Base-by-base conservation (phyloP, 176 grass and related monocot species). In the Alopecurus myosuroides region DNA sequence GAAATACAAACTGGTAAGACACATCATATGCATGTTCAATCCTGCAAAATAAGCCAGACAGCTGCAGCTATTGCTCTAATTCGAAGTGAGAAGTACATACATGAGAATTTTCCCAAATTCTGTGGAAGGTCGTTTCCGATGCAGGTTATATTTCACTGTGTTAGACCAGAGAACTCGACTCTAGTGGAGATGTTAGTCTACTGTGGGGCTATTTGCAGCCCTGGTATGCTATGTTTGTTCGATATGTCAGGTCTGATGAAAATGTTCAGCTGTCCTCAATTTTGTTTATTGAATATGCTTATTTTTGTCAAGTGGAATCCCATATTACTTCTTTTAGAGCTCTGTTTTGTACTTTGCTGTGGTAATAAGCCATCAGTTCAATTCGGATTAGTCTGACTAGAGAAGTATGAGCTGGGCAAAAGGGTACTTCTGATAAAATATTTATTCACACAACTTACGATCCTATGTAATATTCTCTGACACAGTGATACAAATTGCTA, bases 281-380 rank as follows among this genome's bases (percentile, higher is more conserved):
- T 69, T 7, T 70, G 6, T 45, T 61, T 26, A 55, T 70, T 40
- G 30, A 84, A 31, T 34, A 51, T 71, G 55, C 63, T 58, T 26
- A 28, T 25, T 76, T 28, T 60, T 78, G 8, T 50, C 18, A 63
- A 78, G 64, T 48, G 65, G 41, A 42, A 52, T 77, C 41, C 23
- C 76, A 18, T 77, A 11, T 84, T 75, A 53, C 74, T 63, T 70
- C n/a, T 23, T 52, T 79, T 84, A 52, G 34, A 78, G 30, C 40
- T 60, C 0, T 51, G 35, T 45, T 70, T 11, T 29, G 22, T 60
- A 49, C 20, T 70, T 56, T 82, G 29, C 45, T 60, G 19, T 34
- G 25, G 65, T 8, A 28, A 62, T 36, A 55, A 51, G 18, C 51
- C 13, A 26, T 84, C 26, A 33, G 40, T 84, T 64, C 42, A 35